Percentiles rank a stretch among this genome's conserved stretches.
Evolutionary conservation across 768 basidiomycete genomes (phyloP).

Genomic region (Lyophyllum shimeji): DNA sequence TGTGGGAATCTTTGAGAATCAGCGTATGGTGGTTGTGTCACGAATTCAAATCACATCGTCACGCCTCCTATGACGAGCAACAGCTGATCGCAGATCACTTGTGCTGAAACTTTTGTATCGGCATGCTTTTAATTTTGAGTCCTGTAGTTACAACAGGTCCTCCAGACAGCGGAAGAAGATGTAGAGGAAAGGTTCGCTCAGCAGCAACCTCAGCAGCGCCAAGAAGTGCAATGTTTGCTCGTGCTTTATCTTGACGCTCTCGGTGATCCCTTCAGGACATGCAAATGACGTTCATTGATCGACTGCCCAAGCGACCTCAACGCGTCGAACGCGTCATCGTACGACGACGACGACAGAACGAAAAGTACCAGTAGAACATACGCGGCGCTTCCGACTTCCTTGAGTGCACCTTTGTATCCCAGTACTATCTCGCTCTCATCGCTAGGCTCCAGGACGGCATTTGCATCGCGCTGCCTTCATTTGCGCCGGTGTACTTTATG

Average conservation of each 20-base stretch:
- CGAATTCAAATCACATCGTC: background rate
- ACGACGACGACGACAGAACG: conserved; percentile 65
- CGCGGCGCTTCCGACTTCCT: conserved; percentile 67
- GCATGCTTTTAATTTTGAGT: background rate
- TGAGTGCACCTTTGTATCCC: conserved; percentile 55
- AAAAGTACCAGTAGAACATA: conserved; percentile 70
- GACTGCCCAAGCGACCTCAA: background rate
- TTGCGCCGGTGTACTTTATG: too few species aligned
- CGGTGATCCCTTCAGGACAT: background rate
- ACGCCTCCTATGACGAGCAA: background rate
- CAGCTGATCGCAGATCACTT: background rate
- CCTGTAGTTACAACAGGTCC: background rate
- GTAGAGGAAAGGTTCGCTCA: too few species aligned
- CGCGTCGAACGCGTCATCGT: too few species aligned
- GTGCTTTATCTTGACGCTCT: background rate
- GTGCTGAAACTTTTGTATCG: background rate
- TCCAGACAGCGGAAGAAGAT: background rate
- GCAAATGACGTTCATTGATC: background rate
- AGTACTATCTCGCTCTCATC: conserved; percentile 61
- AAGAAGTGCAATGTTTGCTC: background rate
- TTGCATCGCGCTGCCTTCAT: conserved; percentile 41
- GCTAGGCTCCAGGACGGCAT: conserved; percentile 43
- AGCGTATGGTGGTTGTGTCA: conserved; percentile 9
- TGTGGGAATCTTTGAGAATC: conserved; percentile 27
- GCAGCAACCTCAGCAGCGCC: too few species aligned